These are phyloP conservation scores for Zygoascus meyerae DNA, from an alignment of 1,139 yeast species.

Conservation along the genomic window DNA sequence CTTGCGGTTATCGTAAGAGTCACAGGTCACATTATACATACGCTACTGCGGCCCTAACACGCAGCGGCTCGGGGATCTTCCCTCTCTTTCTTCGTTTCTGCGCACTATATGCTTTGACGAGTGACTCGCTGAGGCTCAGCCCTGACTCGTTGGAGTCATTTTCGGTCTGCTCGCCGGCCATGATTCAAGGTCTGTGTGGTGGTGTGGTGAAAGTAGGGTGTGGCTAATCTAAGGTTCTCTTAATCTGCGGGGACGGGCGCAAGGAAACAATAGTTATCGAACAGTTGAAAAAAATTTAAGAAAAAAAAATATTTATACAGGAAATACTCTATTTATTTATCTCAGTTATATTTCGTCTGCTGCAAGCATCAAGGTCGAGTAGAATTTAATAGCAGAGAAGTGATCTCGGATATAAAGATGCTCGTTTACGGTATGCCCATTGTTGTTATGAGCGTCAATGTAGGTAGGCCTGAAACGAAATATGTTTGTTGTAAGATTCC, in stretches of 20 bases:
- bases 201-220: too few relatives aligned
- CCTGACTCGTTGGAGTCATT: not conserved
- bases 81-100: not conserved
- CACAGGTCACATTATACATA: slow-evolving; percentile 2
- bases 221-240: too few relatives aligned
- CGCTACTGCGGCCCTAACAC: slow-evolving; percentile 11
- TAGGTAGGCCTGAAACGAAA: slow-evolving; percentile 52
- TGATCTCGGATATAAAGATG: slow-evolving; percentile 47
- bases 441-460: slow-evolving; percentile 9
- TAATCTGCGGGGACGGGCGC: too few relatives aligned
- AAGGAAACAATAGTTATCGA: too few relatives aligned
- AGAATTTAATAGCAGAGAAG: slow-evolving; percentile 51
- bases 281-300: too few relatives aligned
- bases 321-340: not conserved
- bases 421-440: slow-evolving; percentile 57
- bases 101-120: not conserved
- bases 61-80: slow-evolving; percentile 7
- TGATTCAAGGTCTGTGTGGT: too few relatives aligned
- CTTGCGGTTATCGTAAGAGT: not conserved
- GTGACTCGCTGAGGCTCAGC: too few relatives aligned
- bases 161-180: slow-evolving; percentile 1
- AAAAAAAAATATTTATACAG: not conserved
- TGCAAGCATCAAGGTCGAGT: slow-evolving; percentile 19
- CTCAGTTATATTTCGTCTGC: slow-evolving; percentile 1
- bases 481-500: slow-evolving; percentile 66